These are phyloP conservation scores for Tricholoma saponaceum DNA, from an alignment of 768 basidiomycete genomes.

Conservation along the genomic window DNA sequence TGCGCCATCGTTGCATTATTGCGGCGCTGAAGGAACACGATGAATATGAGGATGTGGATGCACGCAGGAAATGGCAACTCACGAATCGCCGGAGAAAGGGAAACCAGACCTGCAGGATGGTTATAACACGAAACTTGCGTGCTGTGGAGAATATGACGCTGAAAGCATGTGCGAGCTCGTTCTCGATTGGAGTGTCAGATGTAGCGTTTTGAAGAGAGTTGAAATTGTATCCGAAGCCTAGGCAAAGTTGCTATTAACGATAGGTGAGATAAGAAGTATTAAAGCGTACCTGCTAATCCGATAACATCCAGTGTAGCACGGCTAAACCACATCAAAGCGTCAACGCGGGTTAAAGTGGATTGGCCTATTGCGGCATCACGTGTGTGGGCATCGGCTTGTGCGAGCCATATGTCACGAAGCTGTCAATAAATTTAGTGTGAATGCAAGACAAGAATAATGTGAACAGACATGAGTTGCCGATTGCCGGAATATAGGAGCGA, in stretches of 20 bases:
- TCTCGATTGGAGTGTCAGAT: constrained; percentile 27
- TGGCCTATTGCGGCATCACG: not conserved
- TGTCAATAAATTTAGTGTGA: constrained; percentile 17
- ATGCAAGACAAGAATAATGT: not conserved
- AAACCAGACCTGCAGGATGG: constrained; percentile 55
- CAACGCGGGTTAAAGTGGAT: constrained; percentile 29
- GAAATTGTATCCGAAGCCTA: constrained; percentile 61
- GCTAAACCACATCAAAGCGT: constrained; percentile 51
- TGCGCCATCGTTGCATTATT: constrained; percentile 39
- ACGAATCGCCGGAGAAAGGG: constrained; percentile 51
- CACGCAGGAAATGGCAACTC: constrained; percentile 20
- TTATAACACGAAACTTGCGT: constrained; percentile 47
- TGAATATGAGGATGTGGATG: not conserved
- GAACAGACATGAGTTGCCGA: constrained; percentile 49
- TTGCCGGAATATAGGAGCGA: constrained; percentile 54
- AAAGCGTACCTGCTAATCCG: constrained; percentile 48
- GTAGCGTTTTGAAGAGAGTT: constrained; percentile 34
- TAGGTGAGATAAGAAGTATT: not conserved
- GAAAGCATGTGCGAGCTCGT: constrained; percentile 56
- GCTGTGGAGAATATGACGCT: constrained; percentile 49
- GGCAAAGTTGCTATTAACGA: not conserved
- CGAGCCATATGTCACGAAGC: constrained; percentile 46
- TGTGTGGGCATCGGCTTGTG: constrained; percentile 15
- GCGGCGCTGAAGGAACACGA: constrained; percentile 31
- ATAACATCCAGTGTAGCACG: constrained; percentile 66